Evolutionary conservation across 1,139 yeast species (phyloP).

Genomic region (Geotrichum australiense): DNA sequence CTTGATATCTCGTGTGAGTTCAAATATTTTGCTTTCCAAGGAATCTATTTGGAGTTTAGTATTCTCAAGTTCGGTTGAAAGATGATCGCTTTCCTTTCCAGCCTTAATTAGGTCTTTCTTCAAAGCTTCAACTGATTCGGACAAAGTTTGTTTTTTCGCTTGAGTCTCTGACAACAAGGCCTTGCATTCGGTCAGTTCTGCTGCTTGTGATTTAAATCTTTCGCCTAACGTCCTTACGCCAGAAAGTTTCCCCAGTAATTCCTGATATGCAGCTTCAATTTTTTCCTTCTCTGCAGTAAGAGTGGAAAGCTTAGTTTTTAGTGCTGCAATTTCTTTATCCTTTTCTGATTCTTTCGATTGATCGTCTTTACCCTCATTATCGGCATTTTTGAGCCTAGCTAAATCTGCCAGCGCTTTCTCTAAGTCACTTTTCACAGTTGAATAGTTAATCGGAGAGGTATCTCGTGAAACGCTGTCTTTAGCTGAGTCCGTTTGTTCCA

Average conservation of each 20-base stretch:
- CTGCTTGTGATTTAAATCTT: constrained; percentile 48
- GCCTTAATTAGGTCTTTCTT: constrained; percentile 49
- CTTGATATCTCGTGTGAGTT: constrained; percentile 21
- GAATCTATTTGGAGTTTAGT: constrained; percentile 43
- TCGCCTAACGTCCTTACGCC: constrained; percentile 78
- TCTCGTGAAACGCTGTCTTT: neutral
- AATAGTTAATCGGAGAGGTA: neutral
- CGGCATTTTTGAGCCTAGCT: constrained; percentile 8
- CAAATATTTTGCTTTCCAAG: constrained; percentile 41
- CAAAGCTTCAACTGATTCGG: constrained; percentile 28
- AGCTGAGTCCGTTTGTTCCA: neutral
- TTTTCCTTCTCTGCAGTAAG: constrained; percentile 55
- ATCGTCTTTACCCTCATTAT: too few species aligned
- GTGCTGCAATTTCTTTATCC: constrained; percentile 22
- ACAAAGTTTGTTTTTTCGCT: constrained; percentile 14
- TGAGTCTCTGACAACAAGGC: constrained; percentile 19
- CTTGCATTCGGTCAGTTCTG: constrained; percentile 32
- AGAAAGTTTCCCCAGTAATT: constrained; percentile 64
- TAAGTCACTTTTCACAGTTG: constrained; percentile 4
- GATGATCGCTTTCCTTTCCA: constrained; percentile 59
- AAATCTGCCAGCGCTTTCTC: constrained; percentile 14
- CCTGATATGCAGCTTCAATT: constrained; percentile 64
- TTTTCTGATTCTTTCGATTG: neutral
- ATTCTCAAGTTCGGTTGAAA: constrained; percentile 44
- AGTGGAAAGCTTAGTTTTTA: constrained; percentile 37